Evolutionary conservation across 208 protist genomes (phyloP), one percentile per base, ranked within the genome.

Genomic region (Borovskyia barvae): DNA sequence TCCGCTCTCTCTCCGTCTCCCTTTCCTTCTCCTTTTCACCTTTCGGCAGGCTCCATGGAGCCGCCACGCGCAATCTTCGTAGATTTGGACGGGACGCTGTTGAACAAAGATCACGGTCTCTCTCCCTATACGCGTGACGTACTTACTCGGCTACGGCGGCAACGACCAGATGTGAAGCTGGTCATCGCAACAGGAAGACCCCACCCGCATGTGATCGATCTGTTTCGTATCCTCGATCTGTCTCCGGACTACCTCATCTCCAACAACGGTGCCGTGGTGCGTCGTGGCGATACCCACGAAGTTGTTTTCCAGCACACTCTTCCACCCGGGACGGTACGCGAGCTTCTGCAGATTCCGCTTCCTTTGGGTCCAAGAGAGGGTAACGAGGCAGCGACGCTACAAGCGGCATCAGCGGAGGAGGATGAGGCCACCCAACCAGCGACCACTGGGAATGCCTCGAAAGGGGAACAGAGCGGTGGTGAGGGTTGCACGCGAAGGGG

Each of bases 51-150:
- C 11, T 26, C 22, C 0, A 8, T 25, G n/a, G 32, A 32, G 29
- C 4, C 24, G 2, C 24, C 19, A 14, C 29, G 32, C 36, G 30
- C 35, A 15, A 15, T 55, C 5, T 54, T 55, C 79, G 26, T 64
- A 14, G 85, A 86, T 47, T 45, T 88, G 35, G 77, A 86, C 33
- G 77, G 75, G 22, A 88, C 80, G 0, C 64, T 92, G 0, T 47
- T 86, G 14, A 65, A 70, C 19, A 30, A 28, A 3, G 2, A 77
- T 9, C 65, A 77, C 59, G 17, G 35, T 4, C 47, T 86, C 1
- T 75, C 59, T 5, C 41, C 43, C 5, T 74, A 55, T 49, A 85
- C 75, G 2, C 37, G 47, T 0, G n/a, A 49, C 11, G 79, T 77
- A 9, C 33, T 86, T 8, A 48, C 40, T 5, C 37, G 51, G 0